Conservation (phyloP, 305 asterid species). For the Nicotiana rustica region DNA sequence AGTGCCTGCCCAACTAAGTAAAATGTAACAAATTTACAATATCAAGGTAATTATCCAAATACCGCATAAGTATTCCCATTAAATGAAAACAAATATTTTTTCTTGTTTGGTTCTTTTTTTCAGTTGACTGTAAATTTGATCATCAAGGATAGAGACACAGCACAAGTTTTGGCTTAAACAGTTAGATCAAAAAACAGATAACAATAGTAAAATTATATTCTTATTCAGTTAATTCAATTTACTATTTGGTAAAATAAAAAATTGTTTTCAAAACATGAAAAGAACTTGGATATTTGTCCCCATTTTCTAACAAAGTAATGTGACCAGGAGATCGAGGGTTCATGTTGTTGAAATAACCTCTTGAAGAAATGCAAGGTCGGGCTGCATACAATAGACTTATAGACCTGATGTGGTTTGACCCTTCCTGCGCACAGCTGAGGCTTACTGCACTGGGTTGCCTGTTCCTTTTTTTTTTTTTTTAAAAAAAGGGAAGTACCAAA, state of each 20-base stretch:
- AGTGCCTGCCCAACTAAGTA: constrained; percentile 39
- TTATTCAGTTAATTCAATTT: background rate
- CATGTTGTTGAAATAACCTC: background rate
- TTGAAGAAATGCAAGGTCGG: constrained; percentile 15
- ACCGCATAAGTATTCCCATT: background rate
- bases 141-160: constrained; percentile 18
- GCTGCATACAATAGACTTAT: background rate
- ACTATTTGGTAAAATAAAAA: constrained; percentile 10
- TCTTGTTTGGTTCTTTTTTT: background rate
- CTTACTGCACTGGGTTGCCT: background rate
- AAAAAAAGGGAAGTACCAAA: background rate
- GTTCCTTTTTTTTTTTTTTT: background rate
- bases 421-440: background rate
- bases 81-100: background rate
- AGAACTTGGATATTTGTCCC: background rate
- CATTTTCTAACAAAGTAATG: background rate
- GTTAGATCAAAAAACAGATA: constrained; percentile 28
- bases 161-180: constrained; percentile 1
- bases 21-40: constrained; percentile 8
- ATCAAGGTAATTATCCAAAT: constrained; percentile 10
- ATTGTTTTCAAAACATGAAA: background rate
- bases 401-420: background rate
- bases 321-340: background rate
- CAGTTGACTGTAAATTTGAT: background rate
- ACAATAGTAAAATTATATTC: background rate